Base-by-base conservation (phyloP, 1,284 basidiomycete species). In the Heterobasidion occidentale region DNA sequence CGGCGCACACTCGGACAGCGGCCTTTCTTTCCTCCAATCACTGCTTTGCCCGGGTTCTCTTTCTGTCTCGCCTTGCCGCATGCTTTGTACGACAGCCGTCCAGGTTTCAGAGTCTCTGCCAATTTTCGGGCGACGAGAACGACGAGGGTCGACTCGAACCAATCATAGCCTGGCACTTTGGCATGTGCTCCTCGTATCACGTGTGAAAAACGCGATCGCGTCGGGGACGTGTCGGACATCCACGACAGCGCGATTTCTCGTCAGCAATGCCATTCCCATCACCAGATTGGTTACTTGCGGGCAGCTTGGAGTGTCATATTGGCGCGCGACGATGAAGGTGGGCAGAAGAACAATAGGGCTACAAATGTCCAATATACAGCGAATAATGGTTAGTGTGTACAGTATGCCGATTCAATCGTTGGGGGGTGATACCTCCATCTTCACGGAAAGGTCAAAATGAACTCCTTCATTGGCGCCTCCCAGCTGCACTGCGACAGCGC, bases 401-500 rank as follows among this genome's bases (percentile, higher is more conserved):
- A 27, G 4, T 27, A 27, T 27, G 5, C 27, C 3, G 27, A 27
- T 5, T 27, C 27, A 27, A 27, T 27, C 38, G 38, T 12, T n/a
- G 38, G 5, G 11, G n/a, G 38, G n/a, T n/a, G 38, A 42, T 3
- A n/a, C n/a, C 38, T 12, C n/a, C n/a, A n/a, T 20, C 34, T 9
- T 81, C 68, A 88, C 47, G 86, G 85, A 67, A 78, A 88, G 33
- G 70, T 70, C 59, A 86, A 67, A 59, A 88, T 87, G 62, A 74
- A 83, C 51, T 67, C 72, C 68, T 82, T 85, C 79, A 87, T 86
- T 51, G 64, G 62, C 17, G 64, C 56, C 63, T 83, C 80, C 86
- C 84, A 88, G 61, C 75, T 78, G 63, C 86, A 88, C 2, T 70
- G 53, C 42, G 74, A 71, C 55, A 81, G 68, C 17, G 67, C 73